Conservation (phyloP, 192 early-diverging fungal species). For the Coemansia sp. region DNA sequence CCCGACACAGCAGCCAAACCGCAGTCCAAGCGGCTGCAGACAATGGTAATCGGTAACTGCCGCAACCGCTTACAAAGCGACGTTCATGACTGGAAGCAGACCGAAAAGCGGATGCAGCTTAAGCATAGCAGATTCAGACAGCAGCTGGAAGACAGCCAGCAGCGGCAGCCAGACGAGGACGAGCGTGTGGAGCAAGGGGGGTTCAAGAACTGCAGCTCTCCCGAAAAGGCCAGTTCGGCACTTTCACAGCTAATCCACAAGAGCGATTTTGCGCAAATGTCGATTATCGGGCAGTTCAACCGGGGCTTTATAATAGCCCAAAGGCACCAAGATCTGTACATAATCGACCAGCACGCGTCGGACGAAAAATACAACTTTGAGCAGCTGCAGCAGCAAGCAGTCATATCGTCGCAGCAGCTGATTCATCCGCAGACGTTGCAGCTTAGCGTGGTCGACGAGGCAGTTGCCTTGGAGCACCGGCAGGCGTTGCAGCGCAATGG, state of each 20-base stretch:
- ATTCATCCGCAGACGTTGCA: constrained; percentile 68
- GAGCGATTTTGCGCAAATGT: constrained; percentile 78
- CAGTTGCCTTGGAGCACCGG: constrained; percentile 69
- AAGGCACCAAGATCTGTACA: constrained; percentile 71
- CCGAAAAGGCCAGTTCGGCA: constrained; percentile 17
- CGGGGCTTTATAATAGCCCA: constrained; percentile 86
- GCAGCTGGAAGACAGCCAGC: constrained; percentile 16
- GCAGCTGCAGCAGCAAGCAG: constrained; percentile 61
- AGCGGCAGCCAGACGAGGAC: neutral
- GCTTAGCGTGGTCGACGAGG: constrained; percentile 76
- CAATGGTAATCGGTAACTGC: constrained; percentile 29
- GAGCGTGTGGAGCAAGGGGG: constrained; percentile 23
- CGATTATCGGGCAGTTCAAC: constrained; percentile 94
- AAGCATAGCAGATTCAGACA: constrained; percentile 11
- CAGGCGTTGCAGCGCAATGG: constrained; percentile 78
- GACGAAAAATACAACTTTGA: constrained; percentile 99
- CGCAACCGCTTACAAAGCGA: constrained; percentile 36
- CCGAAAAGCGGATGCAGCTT: constrained; percentile 13
- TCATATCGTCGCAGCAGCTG: constrained; percentile 66
- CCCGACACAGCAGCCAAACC: neutral
- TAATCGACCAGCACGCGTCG: constrained; percentile 96
- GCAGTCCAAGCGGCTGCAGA: constrained; percentile 18
- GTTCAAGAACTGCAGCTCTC: constrained; percentile 14
- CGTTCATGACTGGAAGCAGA: constrained; percentile 15
- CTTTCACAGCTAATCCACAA: constrained; percentile 63